phyloP scores from a whole-genome alignment of 78 protist genomes.

The Dictyostelium capitatum region DNA sequence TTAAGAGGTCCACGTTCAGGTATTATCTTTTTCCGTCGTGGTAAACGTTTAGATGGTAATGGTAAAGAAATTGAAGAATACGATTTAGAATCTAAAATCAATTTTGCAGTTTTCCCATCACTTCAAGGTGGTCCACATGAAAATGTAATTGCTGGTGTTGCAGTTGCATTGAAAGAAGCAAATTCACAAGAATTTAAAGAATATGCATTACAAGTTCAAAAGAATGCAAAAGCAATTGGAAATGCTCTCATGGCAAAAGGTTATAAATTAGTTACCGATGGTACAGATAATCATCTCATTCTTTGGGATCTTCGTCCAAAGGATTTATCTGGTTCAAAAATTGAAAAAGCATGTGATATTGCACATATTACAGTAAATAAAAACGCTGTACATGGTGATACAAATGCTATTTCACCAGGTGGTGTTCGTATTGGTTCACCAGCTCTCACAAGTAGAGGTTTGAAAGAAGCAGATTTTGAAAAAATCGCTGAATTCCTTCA shows the following conservation, averaged over 20 bases:
- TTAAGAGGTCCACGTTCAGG: conserved; percentile 99
- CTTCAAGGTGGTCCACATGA: conserved; percentile 99
- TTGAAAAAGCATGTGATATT: conserved; percentile 87
- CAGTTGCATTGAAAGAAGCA: conserved; percentile 94
- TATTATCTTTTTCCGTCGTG: conserved; percentile 98
- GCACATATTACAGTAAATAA: conserved; percentile 97
- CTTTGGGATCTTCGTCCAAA: conserved; percentile 95
- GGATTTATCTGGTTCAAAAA: conserved; percentile 65
- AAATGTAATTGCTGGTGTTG: conserved; percentile 98
- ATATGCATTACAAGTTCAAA: conserved; percentile 91
- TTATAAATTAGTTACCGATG: conserved; percentile 94
- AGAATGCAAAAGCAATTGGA: conserved; percentile 94
- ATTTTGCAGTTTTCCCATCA: conserved; percentile 97
- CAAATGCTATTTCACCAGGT: conserved; percentile 94
- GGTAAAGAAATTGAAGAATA: conserved; percentile 49
- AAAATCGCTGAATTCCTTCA: conserved; percentile 93
- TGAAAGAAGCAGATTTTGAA: conserved; percentile 90
- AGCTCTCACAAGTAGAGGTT: conserved; percentile 98
- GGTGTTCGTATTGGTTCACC: conserved; percentile 98
- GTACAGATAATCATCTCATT: conserved; percentile 98
- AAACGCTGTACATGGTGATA: conserved; percentile 98
- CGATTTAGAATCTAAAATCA: conserved; percentile 86
- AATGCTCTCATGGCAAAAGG: conserved; percentile 89
- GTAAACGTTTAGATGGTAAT: conserved; percentile 15
- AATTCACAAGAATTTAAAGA: conserved; percentile 92